Conservation (phyloP, 352 stramenopile genomes). For the Hyaloperonospora brassicae region DNA sequence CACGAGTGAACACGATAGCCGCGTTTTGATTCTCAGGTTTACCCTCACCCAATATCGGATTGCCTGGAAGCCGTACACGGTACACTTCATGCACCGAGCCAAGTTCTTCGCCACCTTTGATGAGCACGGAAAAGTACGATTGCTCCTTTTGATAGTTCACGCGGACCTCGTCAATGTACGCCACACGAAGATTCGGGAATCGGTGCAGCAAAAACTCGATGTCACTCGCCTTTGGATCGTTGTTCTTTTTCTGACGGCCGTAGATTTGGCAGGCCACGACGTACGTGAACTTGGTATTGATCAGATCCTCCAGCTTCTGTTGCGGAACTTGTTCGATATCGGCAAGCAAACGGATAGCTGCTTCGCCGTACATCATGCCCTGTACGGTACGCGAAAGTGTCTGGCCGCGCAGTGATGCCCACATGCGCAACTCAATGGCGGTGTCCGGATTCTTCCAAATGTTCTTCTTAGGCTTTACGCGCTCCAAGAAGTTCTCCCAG, state of each 20-base stretch:
- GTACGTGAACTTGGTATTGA: constrained; percentile 99
- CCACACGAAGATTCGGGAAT: constrained; percentile 95
- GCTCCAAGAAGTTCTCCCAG: constrained; percentile 98
- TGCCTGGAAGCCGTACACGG: constrained; percentile 94
- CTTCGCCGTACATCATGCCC: constrained; percentile 99
- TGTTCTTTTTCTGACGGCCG: constrained; percentile 96
- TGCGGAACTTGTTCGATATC: constrained; percentile 90
- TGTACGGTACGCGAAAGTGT: constrained; percentile 95
- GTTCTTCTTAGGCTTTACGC: constrained; percentile 91
- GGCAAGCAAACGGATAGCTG: constrained; percentile 93
- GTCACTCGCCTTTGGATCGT: constrained; percentile 96
- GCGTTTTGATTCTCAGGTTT: constrained; percentile 99
- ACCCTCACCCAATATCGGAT: constrained; percentile 97
- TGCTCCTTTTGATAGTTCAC: constrained; percentile 92
- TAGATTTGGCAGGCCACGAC: constrained; percentile 98
- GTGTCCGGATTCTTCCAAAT: constrained; percentile 83
- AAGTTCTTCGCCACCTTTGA: constrained; percentile 87
- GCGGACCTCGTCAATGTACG: constrained; percentile 97
- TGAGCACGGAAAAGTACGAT: constrained; percentile 95
- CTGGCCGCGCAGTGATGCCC: constrained; percentile 96
- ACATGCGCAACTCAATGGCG: constrained; percentile 90
- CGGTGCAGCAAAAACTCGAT: constrained; percentile 97
- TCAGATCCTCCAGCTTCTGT: constrained; percentile 91
- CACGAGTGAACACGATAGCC: constrained; percentile 97
- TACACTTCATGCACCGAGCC: constrained; percentile 90